These are phyloP conservation scores for Puccinia hordei DNA, from an alignment of 1,284 basidiomycete genomes.

Conservation along the genomic window DNA sequence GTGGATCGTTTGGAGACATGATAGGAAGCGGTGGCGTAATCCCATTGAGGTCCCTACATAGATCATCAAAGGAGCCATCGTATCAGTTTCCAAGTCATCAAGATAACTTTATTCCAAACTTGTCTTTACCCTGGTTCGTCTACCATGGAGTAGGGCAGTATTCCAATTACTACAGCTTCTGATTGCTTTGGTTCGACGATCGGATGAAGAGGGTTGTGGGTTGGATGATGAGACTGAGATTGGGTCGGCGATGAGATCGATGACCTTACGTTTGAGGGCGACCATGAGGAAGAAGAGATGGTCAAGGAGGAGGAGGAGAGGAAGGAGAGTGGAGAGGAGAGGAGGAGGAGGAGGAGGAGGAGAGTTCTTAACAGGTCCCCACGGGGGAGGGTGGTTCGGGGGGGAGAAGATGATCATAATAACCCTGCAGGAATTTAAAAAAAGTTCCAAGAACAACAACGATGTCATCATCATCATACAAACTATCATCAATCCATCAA, in stretches of 20 bases:
- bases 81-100: too few species aligned
- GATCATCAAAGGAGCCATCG: too few species aligned
- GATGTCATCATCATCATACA: slow-evolving; percentile 20
- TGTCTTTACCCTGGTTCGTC: slow-evolving; percentile 35
- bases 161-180: slow-evolving; percentile 38
- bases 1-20: slow-evolving; percentile 18
- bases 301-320: too few species aligned
- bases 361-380: too few species aligned
- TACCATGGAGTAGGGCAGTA: slow-evolving; percentile 39
- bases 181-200: slow-evolving; percentile 28
- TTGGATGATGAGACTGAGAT: not conserved
- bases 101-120: too few species aligned
- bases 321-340: too few species aligned
- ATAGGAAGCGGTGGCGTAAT: slow-evolving; percentile 34
- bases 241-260: slow-evolving; percentile 7
- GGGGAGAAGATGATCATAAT: too few species aligned
- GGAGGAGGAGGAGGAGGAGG: too few species aligned
- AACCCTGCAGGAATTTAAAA: too few species aligned
- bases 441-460: not conserved
- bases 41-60: slow-evolving; percentile 46
- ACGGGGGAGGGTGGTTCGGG: too few species aligned
- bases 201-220: slow-evolving; percentile 11
- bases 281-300: not conserved
- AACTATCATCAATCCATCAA: slow-evolving; percentile 1
- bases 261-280: not conserved